phyloP scores from a whole-genome alignment of 352 stramenopile species.

The Pythium brassicae region DNA sequence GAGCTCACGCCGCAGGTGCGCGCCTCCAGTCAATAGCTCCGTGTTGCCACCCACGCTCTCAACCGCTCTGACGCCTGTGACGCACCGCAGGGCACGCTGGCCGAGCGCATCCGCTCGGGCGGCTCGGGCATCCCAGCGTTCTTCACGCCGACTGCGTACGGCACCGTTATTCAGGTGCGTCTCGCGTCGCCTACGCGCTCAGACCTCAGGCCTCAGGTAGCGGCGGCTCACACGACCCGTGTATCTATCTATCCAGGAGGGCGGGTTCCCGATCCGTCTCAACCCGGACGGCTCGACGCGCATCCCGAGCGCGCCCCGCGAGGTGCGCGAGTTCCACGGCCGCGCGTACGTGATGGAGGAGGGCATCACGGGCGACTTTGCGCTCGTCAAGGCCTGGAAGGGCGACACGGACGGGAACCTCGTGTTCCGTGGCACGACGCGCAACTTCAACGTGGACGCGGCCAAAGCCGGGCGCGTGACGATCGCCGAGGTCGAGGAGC shows the following conservation, averaged over 20 bases:
- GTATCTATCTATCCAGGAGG: constrained; percentile 46
- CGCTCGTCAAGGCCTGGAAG: constrained; percentile 95
- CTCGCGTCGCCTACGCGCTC: neutral
- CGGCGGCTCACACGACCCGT: too few relatives aligned
- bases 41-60: too few relatives aligned
- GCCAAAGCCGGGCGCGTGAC: constrained; percentile 92
- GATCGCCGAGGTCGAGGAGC: constrained; percentile 94
- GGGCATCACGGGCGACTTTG: constrained; percentile 91
- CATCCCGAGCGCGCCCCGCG: constrained; percentile 65
- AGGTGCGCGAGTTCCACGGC: constrained; percentile 74
- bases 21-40: too few relatives aligned
- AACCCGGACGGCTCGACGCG: constrained; percentile 62
- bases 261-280: constrained; percentile 74
- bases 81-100: constrained; percentile 79
- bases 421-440: constrained; percentile 93
- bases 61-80: neutral
- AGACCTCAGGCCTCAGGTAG: too few relatives aligned
- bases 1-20: constrained; percentile 93
- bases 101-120: constrained; percentile 88
- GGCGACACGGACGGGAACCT: constrained; percentile 95
- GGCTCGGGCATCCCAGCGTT: constrained; percentile 95
- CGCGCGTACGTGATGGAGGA: constrained; percentile 96
- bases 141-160: constrained; percentile 94
- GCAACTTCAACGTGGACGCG: constrained; percentile 96
- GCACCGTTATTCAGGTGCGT: constrained; percentile 84